Evolutionary conservation across 73 alveolate genomes (phyloP).

Genomic region (Paramecium biaurelia): DNA sequence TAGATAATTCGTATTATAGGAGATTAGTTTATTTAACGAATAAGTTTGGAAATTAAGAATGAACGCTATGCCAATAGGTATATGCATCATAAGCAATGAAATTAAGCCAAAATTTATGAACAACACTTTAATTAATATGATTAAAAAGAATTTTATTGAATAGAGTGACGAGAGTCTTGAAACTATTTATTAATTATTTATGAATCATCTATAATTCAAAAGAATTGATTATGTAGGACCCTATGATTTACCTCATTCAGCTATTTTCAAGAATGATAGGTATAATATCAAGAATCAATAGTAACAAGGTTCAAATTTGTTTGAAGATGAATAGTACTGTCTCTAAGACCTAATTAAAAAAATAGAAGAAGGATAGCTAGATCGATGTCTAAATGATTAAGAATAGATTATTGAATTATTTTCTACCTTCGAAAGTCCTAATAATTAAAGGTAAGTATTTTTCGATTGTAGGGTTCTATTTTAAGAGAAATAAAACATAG

Average conservation of each 20-base stretch:
- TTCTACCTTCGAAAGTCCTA: neutral
- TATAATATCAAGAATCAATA: neutral
- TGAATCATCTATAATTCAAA: neutral
- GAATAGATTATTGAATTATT: neutral
- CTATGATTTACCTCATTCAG: neutral
- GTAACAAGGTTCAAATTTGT: neutral
- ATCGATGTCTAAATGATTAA: neutral
- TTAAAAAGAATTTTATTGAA: neutral
- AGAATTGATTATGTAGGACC: neutral
- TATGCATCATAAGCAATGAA: neutral
- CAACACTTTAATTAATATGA: neutral
- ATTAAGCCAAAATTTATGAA: neutral
- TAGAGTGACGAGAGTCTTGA: neutral
- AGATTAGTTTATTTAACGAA: neutral
- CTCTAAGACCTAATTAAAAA: neutral
- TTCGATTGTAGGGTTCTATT: neutral
- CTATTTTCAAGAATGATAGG: neutral
- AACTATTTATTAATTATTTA: neutral
- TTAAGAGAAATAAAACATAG: neutral
- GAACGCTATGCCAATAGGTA: conserved; percentile 43
- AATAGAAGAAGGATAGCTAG: neutral
- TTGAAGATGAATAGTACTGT: neutral
- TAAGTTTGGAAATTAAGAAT: conserved; percentile 9
- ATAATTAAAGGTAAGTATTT: neutral
- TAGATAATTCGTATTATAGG: neutral